Evolutionary conservation across 768 basidiomycete species (phyloP), one percentile per base, ranked within the genome.

Genomic region (Royoungia palumana): DNA sequence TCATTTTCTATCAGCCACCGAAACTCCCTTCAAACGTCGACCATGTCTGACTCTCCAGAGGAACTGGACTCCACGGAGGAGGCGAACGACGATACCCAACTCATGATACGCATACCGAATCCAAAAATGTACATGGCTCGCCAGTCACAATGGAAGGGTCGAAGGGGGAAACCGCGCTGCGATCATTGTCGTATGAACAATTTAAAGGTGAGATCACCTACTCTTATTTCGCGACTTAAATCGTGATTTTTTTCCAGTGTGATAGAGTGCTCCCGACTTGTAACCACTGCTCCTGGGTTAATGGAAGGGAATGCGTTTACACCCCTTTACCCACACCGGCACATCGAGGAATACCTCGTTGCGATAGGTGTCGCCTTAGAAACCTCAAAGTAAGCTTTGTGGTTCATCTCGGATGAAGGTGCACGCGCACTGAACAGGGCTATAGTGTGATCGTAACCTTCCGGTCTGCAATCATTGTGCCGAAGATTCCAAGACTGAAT

Each of bases 281-380:
- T 64, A 87, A 86, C 58, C 82, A 87, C 58, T 87, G 85, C 53
- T 77, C 79, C 20, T 85, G 80, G 80, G 75, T 77, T 14, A 75
- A 74, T 47, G 75, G 76, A n/a, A 71, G 77, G 52, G 81, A 83
- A 50, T 87, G 85, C 68, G 78, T 76, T 63, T 87, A 87, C 66
- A 85, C 85, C 10, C 85, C 85, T 45, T 66, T 87, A 37, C 85
- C 85, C 17, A 87, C 84, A 4, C 85, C 85, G 35, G 85, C 85
- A 34, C 85, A 87, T 63, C 76, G 85, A 50, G 85, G 85, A 20
- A 85, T 87, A 51, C 85, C 85, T 25, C 73, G 85, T 47, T 87
- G 85, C 50, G 85, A 87, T 72, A 75, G 80, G 35, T 87, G 85
- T 67, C 82, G 85, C 19, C 66, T 73, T 35, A 74, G 73, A 60